Conservation (phyloP, 106 monocot genomes). For the Amphibolis antarctica region DNA sequence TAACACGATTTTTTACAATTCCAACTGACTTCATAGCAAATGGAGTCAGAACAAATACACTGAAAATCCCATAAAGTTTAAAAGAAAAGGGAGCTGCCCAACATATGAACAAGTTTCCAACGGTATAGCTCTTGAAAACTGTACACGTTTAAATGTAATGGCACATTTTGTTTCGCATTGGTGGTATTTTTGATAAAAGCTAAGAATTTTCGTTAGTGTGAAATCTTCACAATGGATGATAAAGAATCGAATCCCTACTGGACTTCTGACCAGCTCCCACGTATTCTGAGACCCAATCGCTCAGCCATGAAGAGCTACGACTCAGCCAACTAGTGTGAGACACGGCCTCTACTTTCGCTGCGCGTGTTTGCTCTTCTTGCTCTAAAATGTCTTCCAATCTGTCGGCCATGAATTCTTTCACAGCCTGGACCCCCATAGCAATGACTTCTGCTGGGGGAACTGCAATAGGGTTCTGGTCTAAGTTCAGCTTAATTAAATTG, state of each 20-base stretch:
- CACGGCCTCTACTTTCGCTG: slow-evolving; percentile 15
- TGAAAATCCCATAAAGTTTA: no score
- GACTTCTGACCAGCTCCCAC: slow-evolving; percentile 28
- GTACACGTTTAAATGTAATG: no score
- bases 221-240: slow-evolving; percentile 50
- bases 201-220: no score
- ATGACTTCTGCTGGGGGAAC: slow-evolving; percentile 58
- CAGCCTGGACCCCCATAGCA: slow-evolving; percentile 40
- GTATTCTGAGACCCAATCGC: slow-evolving; percentile 30
- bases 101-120: no score
- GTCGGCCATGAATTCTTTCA: slow-evolving; percentile 59
- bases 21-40: no score
- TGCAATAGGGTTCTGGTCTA: slow-evolving; percentile 59
- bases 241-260: slow-evolving; percentile 40
- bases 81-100: no score
- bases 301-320: slow-evolving; percentile 46
- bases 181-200: no score
- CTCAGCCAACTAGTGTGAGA: slow-evolving; percentile 33
- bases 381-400: slow-evolving; percentile 34
- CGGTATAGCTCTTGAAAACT: no score
- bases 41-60: no score
- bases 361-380: slow-evolving; percentile 37
- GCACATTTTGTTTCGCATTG: no score
- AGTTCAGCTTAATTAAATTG: slow-evolving; percentile 54
- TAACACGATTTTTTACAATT: no score